Conservation (phyloP, 495 filamentous ascomycete genomes). For the Aspergillus baeticus region DNA sequence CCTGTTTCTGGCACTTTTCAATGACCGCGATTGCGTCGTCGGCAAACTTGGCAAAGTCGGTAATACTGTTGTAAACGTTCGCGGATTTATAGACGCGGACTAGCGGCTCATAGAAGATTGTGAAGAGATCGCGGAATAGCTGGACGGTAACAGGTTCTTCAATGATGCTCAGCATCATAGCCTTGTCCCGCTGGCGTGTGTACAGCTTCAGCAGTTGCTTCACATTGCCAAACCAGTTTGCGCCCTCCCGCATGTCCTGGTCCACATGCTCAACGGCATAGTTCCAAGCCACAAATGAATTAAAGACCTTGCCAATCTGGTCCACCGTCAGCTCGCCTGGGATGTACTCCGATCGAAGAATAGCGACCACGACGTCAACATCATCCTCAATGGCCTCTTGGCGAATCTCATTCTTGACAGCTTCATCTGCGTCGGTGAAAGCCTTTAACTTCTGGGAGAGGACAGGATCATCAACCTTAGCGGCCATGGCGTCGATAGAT, state of each 20-base stretch:
- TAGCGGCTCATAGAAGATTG: constrained; percentile 97
- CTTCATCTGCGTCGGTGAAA: constrained; percentile 73
- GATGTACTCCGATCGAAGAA: constrained; percentile 73
- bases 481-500: constrained; percentile 71
- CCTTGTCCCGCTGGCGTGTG: constrained; percentile 89
- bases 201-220: constrained; percentile 94
- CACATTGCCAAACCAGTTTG: constrained; percentile 86
- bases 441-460: constrained; percentile 80
- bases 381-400: constrained; percentile 66
- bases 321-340: constrained; percentile 63
- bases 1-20: constrained; percentile 85
- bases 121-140: constrained; percentile 93
- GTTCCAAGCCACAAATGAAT: constrained; percentile 96
- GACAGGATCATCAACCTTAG: constrained; percentile 73
- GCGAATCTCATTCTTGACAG: constrained; percentile 69
- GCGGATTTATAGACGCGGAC: constrained; percentile 97
- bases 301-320: constrained; percentile 82
- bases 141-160: constrained; percentile 93
- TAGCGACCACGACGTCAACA: constrained; percentile 79
- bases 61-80: constrained; percentile 95
- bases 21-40: constrained; percentile 90
- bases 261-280: constrained; percentile 89
- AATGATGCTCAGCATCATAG: constrained; percentile 94
- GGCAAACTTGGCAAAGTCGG: constrained; percentile 89
- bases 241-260: constrained; percentile 81